Percentiles rank a stretch among this genome's conserved stretches.
Conservation (phyloP, 1,139 yeast genomes). For the Debaryomycetaceae sp. region DNA sequence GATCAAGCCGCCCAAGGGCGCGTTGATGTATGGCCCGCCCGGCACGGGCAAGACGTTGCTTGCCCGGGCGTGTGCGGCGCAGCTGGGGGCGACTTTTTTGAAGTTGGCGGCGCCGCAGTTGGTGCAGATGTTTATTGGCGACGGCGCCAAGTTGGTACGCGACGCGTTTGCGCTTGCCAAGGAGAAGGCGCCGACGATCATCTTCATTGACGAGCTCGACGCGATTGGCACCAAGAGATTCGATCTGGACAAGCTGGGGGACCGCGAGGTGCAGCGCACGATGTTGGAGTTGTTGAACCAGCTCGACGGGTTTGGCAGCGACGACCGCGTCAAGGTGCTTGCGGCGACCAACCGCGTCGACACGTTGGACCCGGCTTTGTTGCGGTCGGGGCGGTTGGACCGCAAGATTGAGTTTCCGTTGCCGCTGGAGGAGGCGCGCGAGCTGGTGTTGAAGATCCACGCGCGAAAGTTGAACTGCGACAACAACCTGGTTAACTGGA, state of each 20-base stretch:
- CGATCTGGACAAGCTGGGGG: slow-evolving; percentile 96
- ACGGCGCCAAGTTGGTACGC: slow-evolving; percentile 96
- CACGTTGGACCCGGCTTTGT: slow-evolving; percentile 92
- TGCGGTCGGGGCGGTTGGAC: slow-evolving; percentile 96
- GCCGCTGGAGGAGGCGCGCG: slow-evolving; percentile 96
- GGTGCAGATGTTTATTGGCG: slow-evolving; percentile 99
- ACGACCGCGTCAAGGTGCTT: slow-evolving; percentile 91
- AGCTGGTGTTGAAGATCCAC: slow-evolving; percentile 92
- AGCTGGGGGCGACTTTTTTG: slow-evolving; percentile 95
- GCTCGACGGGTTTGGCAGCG: slow-evolving; percentile 97
- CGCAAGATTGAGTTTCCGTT: slow-evolving; percentile 96
- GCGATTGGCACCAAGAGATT: slow-evolving; percentile 99
- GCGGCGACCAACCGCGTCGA: slow-evolving; percentile 99
- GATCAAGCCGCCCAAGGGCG: slow-evolving; percentile 97
- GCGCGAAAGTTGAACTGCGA: slow-evolving; percentile 96
- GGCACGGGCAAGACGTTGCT: slow-evolving; percentile 97
- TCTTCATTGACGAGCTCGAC: slow-evolving; percentile 95
- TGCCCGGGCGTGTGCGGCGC: slow-evolving; percentile 99
- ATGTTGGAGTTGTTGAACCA: slow-evolving; percentile 97
- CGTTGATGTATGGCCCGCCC: slow-evolving; percentile 98
- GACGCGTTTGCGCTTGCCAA: slow-evolving; percentile 99
- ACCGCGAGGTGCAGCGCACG: slow-evolving; percentile 97
- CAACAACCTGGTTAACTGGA: slow-evolving; percentile 86
- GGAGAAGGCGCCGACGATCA: slow-evolving; percentile 97
- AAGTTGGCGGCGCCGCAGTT: slow-evolving; percentile 97